phyloP scores from a whole-genome alignment of 306 rosid genomes.

The Quercus dentata region DNA sequence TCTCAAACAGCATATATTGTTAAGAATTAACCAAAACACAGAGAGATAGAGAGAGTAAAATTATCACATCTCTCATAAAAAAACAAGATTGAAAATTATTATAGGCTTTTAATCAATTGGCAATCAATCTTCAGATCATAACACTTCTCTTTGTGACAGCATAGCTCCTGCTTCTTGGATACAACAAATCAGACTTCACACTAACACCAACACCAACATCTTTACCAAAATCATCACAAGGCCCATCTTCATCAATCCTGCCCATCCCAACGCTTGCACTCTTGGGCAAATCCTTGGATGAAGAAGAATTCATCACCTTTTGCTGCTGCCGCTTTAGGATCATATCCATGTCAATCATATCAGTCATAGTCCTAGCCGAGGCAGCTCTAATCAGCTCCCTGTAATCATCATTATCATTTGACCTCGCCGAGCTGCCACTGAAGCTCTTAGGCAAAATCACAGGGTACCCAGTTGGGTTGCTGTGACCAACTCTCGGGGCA shows the following conservation, averaged over 20 bases:
- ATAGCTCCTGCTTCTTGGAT: conserved; percentile 68
- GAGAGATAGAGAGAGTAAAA: background rate
- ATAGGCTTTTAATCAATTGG: no score
- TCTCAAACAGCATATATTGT: background rate
- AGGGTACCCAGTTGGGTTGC: conserved; percentile 28
- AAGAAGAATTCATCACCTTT: background rate
- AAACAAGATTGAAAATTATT: no score
- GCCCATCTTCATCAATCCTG: conserved; percentile 58
- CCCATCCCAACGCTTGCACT: conserved; percentile 72
- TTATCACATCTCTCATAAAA: background rate
- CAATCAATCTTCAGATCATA: conserved; percentile 21
- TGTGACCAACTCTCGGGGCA: conserved; percentile 25
- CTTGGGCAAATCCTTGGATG: conserved; percentile 45
- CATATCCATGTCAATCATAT: conserved; percentile 49
- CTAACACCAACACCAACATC: background rate
- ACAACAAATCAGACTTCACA: conserved; percentile 21
- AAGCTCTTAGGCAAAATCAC: conserved; percentile 49
- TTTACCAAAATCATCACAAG: conserved; percentile 49
- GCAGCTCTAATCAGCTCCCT: conserved; percentile 75
- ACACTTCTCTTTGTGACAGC: conserved; percentile 40
- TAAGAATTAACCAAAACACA: background rate
- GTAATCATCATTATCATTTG: conserved; percentile 41
- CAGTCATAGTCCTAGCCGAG: conserved; percentile 49
- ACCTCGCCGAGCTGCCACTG: conserved; percentile 43
- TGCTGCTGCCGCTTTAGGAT: conserved; percentile 39